Base-by-base conservation (phyloP, 495 filamentous ascomycete species). In the Penicillium lividum region DNA sequence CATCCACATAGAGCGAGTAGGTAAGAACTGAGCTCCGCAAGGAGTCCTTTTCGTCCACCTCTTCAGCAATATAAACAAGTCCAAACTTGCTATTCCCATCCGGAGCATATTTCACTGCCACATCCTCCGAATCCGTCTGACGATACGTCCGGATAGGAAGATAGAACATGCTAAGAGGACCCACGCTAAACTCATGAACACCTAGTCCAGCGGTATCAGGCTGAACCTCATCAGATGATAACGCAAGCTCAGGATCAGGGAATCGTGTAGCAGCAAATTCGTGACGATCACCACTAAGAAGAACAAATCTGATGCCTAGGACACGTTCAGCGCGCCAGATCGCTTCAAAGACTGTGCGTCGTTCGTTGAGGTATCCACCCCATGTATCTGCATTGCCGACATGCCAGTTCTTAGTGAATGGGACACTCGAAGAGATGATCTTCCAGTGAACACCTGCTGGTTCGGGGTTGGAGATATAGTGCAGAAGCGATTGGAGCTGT, bases 391-490 rank as follows among this genome's bases (percentile, higher is more conserved):
- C 77, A 4, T 80, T 84, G 54, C 90, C 89, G 61, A 94, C 81
- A 29, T 80, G 85, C 94, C 94, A 98, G 73, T 98, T 98, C 72
- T 95, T 93, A 13, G 94, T 98, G 73, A 98, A 97, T 0, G 94
- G 94, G 31, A 97, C 86, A 30, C 87, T 90, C 47, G 89, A 90
- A 5, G 90, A 84, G 36, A 98, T 73, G 67, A 98, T 86, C 75
- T 98, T 98, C 93, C 93, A 98, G 57, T 88, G 86, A 0, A 96
- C 89, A 10, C 90, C 91, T 36, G 76, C 76, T 0, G 87, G 87
- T 54, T 89, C 86, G 0, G 86, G 85, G 7, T 79, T 79, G 8
- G 72, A 59, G n/a, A 98, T 79, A 80, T 86, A 98, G 4, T 79
- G 73, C 15, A 97, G 77, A 10, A 98, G 82, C 56, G 92, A 91